phyloP scores from a whole-genome alignment of 345 rosid species.

The Hibiscus trionum region DNA sequence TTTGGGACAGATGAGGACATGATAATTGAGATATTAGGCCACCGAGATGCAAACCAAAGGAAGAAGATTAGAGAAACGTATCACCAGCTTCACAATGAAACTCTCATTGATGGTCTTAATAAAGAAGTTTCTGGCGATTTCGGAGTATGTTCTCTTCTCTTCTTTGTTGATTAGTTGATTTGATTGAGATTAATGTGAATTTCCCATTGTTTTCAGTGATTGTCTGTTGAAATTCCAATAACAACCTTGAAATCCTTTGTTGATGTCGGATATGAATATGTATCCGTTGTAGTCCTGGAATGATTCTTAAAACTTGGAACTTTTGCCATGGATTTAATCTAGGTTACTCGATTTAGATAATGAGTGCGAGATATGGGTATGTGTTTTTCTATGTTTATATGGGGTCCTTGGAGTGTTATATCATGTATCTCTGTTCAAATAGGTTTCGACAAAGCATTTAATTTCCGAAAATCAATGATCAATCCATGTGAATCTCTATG shows the following conservation, averaged over 20 bases:
- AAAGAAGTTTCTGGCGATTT: slow-evolving; percentile 84
- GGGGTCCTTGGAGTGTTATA: not conserved
- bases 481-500: not conserved
- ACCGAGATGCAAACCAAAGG: slow-evolving; percentile 70
- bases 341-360: not conserved
- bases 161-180: not conserved
- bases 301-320: not conserved
- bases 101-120: slow-evolving; percentile 48
- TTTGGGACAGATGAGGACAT: slow-evolving; percentile 71
- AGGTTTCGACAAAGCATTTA: not conserved
- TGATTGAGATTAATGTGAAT: not conserved
- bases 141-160: slow-evolving; percentile 29
- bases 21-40: slow-evolving; percentile 50
- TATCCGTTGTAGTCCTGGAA: not conserved
- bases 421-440: not conserved
- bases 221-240: too few species aligned
- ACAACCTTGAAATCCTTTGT: not conserved
- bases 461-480: not conserved
- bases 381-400: not conserved
- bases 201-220: not conserved
- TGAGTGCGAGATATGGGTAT: not conserved
- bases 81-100: slow-evolving; percentile 46
- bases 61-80: slow-evolving; percentile 56
- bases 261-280: not conserved
- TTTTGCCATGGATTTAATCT: not conserved